Conservation (phyloP, 2,329 filamentous ascomycete species). For the Colletotrichum chlorophyti region DNA sequence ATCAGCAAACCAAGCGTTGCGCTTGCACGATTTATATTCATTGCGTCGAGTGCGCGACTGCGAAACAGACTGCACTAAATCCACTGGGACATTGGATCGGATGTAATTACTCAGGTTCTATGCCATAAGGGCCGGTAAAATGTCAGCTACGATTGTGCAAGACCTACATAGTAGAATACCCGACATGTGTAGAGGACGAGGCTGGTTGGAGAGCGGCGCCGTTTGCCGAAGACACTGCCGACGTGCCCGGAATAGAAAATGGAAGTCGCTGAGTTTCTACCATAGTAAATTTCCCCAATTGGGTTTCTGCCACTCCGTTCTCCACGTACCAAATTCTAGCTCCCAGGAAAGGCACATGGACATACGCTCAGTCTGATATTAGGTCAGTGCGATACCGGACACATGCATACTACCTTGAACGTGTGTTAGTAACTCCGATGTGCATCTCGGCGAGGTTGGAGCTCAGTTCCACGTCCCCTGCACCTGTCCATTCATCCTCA, state of each 20-base stretch:
- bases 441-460: not conserved
- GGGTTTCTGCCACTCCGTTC: not conserved
- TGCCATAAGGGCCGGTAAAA: too few species aligned
- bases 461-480: not conserved
- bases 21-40: too few species aligned
- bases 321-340: not conserved
- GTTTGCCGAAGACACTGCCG: conserved; percentile 23
- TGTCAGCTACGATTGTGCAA: not conserved
- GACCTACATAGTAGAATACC: too few species aligned
- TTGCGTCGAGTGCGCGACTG: too few species aligned
- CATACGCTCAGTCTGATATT: not conserved
- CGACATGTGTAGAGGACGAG: not conserved
- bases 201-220: conserved; percentile 14
- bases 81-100: too few species aligned
- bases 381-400: conserved; percentile 15
- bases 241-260: conserved; percentile 1
- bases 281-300: not conserved
- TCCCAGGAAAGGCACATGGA: not conserved
- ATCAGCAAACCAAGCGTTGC: too few species aligned
- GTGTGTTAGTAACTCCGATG: too few species aligned
- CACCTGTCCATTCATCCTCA: conserved; percentile 1
- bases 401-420: not conserved
- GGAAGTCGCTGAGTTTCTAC: not conserved
- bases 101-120: too few species aligned
- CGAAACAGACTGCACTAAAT: too few species aligned